These are phyloP conservation scores for Tolypocladium ovalisporum DNA, from an alignment of 2,329 filamentous ascomycete genomes.

Conservation along the genomic window DNA sequence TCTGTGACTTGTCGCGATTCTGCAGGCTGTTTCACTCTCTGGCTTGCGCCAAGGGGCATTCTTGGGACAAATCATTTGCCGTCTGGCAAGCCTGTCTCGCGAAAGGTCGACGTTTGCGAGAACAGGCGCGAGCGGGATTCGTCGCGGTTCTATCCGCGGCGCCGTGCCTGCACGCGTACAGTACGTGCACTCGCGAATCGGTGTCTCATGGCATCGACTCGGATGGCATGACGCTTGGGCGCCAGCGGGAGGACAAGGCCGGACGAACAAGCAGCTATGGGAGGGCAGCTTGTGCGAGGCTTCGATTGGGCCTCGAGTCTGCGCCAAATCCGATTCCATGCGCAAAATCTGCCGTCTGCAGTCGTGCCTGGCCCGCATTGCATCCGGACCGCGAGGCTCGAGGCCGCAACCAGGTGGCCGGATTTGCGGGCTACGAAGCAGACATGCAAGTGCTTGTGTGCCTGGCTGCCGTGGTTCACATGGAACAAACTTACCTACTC, in stretches of 20 bases:
- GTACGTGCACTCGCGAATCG: not conserved
- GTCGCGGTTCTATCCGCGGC: not conserved
- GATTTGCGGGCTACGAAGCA: not conserved
- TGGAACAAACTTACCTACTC: not conserved
- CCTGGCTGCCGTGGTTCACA: not conserved
- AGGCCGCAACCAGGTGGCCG: not conserved
- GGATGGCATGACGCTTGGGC: not conserved
- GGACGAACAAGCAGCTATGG: not conserved
- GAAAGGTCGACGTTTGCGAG: not conserved
- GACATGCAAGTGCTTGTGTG: not conserved
- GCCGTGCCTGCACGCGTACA: not conserved
- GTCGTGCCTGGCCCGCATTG: not conserved
- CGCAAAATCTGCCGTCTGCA: not conserved
- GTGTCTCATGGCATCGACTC: not conserved
- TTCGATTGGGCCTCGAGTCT: not conserved
- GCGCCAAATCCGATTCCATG: not conserved
- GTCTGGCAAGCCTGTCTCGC: not conserved
- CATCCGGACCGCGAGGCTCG: not conserved
- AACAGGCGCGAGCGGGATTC: not conserved
- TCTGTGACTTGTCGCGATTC: conserved; percentile 16
- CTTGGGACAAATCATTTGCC: not conserved
- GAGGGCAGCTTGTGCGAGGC: not conserved
- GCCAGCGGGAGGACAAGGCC: not conserved
- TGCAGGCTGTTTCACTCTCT: conserved; percentile 14
- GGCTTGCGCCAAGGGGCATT: not conserved